phyloP scores from a whole-genome alignment of 1,284 basidiomycete species.

The Tilletia horrida region DNA sequence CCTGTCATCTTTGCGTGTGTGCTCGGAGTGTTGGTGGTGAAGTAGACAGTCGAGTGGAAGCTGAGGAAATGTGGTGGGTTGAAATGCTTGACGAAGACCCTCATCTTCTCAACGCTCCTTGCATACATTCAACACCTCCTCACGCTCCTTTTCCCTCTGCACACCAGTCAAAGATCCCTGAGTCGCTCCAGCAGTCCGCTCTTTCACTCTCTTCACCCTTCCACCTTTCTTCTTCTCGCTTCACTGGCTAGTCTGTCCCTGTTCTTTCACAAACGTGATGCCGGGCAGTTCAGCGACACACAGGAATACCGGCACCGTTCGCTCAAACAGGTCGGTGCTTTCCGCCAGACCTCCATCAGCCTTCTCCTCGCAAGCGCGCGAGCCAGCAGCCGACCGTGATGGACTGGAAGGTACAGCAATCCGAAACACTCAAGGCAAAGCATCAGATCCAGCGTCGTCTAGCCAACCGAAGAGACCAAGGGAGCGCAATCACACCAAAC shows the following conservation, averaged over 20 bases:
- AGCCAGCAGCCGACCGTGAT: background rate
- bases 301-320: background rate
- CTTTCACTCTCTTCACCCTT: too few relatives aligned
- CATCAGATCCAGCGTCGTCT: background rate
- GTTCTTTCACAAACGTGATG: background rate
- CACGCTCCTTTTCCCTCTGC: too few relatives aligned
- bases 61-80: too few relatives aligned
- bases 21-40: background rate
- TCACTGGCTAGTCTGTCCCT: too few relatives aligned
- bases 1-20: background rate
- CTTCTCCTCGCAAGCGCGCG: constrained; percentile 4
- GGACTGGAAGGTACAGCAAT: background rate
- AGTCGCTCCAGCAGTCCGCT: too few relatives aligned
- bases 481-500: constrained; percentile 32
- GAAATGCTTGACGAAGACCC: too few relatives aligned
- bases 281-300: background rate
- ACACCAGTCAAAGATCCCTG: too few relatives aligned
- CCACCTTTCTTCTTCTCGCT: too few relatives aligned
- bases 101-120: too few relatives aligned
- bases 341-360: background rate
- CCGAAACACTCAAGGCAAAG: background rate
- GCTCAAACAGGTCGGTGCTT: background rate
- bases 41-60: background rate
- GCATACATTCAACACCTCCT: too few relatives aligned
- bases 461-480: background rate